These are phyloP conservation scores for Chrysanthemum seticuspe DNA, from an alignment of 129 eudicot genomes.

Conservation along the genomic window DNA sequence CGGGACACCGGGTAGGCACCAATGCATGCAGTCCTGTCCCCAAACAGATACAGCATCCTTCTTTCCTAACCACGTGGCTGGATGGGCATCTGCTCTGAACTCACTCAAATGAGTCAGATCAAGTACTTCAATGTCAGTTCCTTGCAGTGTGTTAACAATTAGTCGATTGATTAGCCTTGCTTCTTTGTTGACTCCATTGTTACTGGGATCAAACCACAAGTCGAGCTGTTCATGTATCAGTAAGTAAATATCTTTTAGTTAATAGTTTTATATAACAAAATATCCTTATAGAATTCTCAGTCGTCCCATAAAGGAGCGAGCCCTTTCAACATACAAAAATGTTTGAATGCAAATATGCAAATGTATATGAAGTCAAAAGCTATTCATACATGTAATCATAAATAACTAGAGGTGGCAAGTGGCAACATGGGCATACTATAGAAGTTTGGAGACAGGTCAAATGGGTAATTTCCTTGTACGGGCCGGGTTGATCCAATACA, in stretches of 20 bases:
- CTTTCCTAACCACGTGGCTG: slow-evolving; percentile 90
- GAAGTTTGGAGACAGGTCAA: too few relatives aligned
- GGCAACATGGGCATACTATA: too few relatives aligned
- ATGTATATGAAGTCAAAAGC: neutral
- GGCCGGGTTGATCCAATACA: too few relatives aligned
- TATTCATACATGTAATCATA: neutral
- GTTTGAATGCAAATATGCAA: neutral
- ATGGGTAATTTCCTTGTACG: too few relatives aligned
- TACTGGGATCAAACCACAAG: slow-evolving; percentile 90
- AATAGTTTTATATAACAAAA: neutral
- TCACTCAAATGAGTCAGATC: slow-evolving; percentile 85
- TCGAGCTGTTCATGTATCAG: slow-evolving; percentile 71
- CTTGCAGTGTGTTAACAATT: slow-evolving; percentile 52
- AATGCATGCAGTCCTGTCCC: slow-evolving; percentile 99
- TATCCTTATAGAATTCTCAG: neutral
- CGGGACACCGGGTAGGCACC: slow-evolving; percentile 98
- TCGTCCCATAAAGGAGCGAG: neutral
- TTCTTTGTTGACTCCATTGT: slow-evolving; percentile 94
- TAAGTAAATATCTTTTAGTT: slow-evolving; percentile 8
- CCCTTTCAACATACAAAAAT: neutral
- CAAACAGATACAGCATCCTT: slow-evolving; percentile 91
- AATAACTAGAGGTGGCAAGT: too few relatives aligned
- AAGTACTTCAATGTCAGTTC: slow-evolving; percentile 53
- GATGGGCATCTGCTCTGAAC: slow-evolving; percentile 92
- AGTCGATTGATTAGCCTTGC: slow-evolving; percentile 58